A percentile compares a stretch with the other conserved stretches of the same genome.
phyloP scores from a whole-genome alignment of 805 yeast species.

The Yarrowia deformans region DNA sequence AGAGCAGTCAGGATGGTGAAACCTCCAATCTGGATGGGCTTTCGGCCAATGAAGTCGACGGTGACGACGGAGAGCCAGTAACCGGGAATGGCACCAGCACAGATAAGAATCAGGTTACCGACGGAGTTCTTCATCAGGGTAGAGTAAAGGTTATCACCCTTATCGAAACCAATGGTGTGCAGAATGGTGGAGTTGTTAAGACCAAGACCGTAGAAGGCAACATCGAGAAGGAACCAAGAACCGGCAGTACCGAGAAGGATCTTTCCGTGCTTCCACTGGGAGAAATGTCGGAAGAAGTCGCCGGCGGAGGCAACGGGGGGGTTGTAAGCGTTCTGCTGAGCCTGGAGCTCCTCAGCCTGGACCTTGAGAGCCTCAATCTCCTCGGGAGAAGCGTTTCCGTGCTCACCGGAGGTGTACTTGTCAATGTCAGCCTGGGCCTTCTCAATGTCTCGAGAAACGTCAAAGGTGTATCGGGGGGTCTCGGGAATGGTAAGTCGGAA shows the following conservation, averaged over 20 bases:
- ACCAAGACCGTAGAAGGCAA: constrained; percentile 70
- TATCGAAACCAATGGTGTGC: constrained; percentile 60
- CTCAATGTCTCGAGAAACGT: constrained; percentile 64
- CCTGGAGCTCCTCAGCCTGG: constrained; percentile 15
- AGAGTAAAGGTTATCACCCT: constrained; percentile 70
- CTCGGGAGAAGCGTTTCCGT: neutral
- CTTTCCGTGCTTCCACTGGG: constrained; percentile 87
- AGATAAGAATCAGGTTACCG: constrained; percentile 89
- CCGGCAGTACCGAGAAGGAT: constrained; percentile 64
- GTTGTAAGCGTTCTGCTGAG: constrained; percentile 9
- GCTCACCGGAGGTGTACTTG: constrained; percentile 21
- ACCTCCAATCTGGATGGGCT: constrained; percentile 62
- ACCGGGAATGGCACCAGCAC: constrained; percentile 86
- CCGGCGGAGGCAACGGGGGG: constrained; percentile 81
- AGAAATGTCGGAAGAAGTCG: constrained; percentile 76
- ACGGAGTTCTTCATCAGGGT: constrained; percentile 58
- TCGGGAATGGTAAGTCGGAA: constrained; percentile 94
- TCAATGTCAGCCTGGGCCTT: constrained; percentile 55
- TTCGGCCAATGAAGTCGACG: constrained; percentile 65
- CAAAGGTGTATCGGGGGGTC: constrained; percentile 84
- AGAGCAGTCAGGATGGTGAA: constrained; percentile 62
- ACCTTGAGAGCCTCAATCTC: constrained; percentile 23
- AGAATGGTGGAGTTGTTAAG: constrained; percentile 61
- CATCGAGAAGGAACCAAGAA: constrained; percentile 70
- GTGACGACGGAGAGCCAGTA: constrained; percentile 65